These are phyloP conservation scores for Raddia guianensis DNA, from an alignment of 176 grass and related monocot genomes.

Conservation along the genomic window DNA sequence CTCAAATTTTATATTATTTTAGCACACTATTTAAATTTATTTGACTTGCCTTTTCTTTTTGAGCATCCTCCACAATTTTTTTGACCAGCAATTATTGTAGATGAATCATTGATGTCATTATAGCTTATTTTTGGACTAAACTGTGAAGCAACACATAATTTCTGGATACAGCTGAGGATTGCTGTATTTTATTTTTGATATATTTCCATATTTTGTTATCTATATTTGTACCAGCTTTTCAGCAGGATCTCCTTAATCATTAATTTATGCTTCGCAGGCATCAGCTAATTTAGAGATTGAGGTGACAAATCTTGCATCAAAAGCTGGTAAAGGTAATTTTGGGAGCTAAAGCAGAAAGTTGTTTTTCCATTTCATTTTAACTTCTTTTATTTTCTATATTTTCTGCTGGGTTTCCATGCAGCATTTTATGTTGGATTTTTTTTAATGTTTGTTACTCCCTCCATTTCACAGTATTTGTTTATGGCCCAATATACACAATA, in stretches of 20 bases:
- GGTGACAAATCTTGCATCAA: slow-evolving; percentile 94
- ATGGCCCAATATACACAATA: too few relatives aligned
- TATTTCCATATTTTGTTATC: not conserved
- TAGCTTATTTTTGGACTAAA: not conserved
- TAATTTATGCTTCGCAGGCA: slow-evolving; percentile 61
- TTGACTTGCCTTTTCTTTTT: not conserved
- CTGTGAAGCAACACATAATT: not conserved
- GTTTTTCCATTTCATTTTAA: slow-evolving; percentile 23
- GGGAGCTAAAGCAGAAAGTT: not conserved
- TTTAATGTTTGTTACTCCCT: slow-evolving; percentile 15
- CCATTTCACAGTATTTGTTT: too few relatives aligned
- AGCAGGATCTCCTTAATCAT: slow-evolving; percentile 8
- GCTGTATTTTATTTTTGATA: not conserved
- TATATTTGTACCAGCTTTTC: slow-evolving; percentile 2
- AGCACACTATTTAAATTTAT: slow-evolving; percentile 4
- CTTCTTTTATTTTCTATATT: slow-evolving; percentile 15
- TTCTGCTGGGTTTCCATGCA: not conserved
- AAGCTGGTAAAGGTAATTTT: slow-evolving; percentile 86
- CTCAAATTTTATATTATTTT: not conserved
- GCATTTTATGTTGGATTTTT: not conserved
- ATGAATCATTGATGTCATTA: not conserved
- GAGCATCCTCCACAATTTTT: not conserved
- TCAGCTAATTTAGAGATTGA: slow-evolving; percentile 92
- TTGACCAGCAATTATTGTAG: not conserved
- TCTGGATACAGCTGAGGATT: not conserved